Conservation (phyloP, 768 basidiomycete species). For the Suillus weaverae region DNA sequence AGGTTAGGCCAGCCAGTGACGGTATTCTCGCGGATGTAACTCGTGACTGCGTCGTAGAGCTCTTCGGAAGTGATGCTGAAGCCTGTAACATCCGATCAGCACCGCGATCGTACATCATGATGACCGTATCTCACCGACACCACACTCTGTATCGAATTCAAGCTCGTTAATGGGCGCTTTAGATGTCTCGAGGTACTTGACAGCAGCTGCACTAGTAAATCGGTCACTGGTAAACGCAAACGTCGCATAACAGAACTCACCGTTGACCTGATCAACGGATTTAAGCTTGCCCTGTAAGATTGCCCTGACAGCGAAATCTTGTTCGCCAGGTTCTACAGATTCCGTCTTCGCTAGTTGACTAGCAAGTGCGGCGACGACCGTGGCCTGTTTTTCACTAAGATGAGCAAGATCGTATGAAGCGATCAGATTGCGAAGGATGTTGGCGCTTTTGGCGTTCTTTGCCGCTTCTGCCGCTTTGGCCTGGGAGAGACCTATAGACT, state of each 20-base stretch:
- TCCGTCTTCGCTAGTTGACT: slow-evolving; percentile 57
- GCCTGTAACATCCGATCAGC: slow-evolving; percentile 44
- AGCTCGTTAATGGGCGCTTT: slow-evolving; percentile 59
- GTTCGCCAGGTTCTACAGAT: slow-evolving; percentile 50
- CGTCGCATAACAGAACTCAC: slow-evolving; percentile 43
- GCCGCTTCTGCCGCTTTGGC: slow-evolving; percentile 81
- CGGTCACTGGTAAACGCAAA: slow-evolving; percentile 1
- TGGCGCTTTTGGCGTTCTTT: slow-evolving; percentile 76
- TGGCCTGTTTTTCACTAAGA: slow-evolving; percentile 80
- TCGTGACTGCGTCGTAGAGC: slow-evolving; percentile 52
- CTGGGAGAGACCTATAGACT: slow-evolving; percentile 72
- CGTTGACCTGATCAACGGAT: slow-evolving; percentile 82
- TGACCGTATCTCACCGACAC: slow-evolving; percentile 67
- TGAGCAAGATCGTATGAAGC: slow-evolving; percentile 48
- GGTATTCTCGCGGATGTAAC: slow-evolving; percentile 56
- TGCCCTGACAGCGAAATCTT: slow-evolving; percentile 60
- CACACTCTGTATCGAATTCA: slow-evolving; percentile 78
- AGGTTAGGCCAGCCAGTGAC: slow-evolving; percentile 76
- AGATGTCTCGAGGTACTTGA: slow-evolving; percentile 69
- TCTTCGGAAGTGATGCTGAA: slow-evolving; percentile 73
- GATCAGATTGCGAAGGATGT: slow-evolving; percentile 68
- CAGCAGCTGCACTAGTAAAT: slow-evolving; percentile 38
- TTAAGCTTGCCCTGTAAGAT: slow-evolving; percentile 76
- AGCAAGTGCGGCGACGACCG: slow-evolving; percentile 67
- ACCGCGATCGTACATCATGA: slow-evolving; percentile 8